Evolutionary conservation across 805 yeast genomes (phyloP).

Genomic region (Metschnikowia borealis): DNA sequence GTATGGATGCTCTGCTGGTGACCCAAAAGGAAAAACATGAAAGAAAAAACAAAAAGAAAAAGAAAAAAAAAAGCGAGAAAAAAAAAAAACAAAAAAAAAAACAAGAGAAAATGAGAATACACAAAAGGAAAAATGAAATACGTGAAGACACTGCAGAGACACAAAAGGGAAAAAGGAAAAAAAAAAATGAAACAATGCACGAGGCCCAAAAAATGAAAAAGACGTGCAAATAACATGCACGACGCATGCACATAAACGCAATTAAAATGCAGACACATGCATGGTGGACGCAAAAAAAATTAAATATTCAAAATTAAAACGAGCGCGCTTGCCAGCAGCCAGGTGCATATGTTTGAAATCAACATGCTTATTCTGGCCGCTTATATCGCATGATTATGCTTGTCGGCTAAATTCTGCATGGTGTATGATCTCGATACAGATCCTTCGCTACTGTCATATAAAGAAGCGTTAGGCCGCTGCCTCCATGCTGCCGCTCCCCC

Average conservation of each 20-base stretch:
- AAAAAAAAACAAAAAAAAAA: not conserved
- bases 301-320: not conserved
- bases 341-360: not conserved
- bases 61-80: not conserved
- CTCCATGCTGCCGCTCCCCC: not conserved
- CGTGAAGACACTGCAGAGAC: not conserved
- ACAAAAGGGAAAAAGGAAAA: not conserved
- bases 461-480: constrained; percentile 1
- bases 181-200: not conserved
- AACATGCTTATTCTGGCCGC: constrained; percentile 2
- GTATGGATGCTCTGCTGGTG: not conserved
- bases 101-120: not conserved
- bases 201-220: not conserved
- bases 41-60: not conserved
- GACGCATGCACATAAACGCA: too few relatives aligned
- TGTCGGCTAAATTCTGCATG: constrained; percentile 3
- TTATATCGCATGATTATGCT: constrained; percentile 1
- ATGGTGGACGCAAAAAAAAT: too few relatives aligned
- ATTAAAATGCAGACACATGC: too few relatives aligned
- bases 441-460: constrained; percentile 1
- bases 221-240: too few relatives aligned
- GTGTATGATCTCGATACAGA: constrained; percentile 3
- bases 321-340: not conserved
- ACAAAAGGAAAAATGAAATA: not conserved
- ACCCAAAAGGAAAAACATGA: not conserved